A percentile compares a stretch with the other conserved stretches of the same genome.
These are phyloP conservation scores for Fusarium mexicanum DNA, from an alignment of 2,329 filamentous ascomycete species.

Conservation along the genomic window DNA sequence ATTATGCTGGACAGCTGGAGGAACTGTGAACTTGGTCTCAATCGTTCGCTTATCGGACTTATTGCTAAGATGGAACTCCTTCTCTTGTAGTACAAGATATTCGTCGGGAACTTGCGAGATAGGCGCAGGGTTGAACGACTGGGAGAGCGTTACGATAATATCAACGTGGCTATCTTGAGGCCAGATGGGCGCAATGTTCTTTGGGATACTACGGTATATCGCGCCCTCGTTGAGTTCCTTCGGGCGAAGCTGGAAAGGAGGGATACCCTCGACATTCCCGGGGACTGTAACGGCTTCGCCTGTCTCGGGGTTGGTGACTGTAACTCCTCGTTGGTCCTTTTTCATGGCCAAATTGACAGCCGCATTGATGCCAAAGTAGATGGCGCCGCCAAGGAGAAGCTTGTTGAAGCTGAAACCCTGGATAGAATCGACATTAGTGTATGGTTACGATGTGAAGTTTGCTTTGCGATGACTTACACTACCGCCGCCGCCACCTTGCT, in stretches of 20 bases:
- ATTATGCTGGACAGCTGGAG: slow-evolving; percentile 84
- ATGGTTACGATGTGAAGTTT: neutral
- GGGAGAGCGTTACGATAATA: slow-evolving; percentile 84
- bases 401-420: slow-evolving; percentile 55
- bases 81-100: slow-evolving; percentile 81
- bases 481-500: slow-evolving; percentile 39
- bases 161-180: slow-evolving; percentile 80
- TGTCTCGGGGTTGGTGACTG: slow-evolving; percentile 58
- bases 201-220: slow-evolving; percentile 71
- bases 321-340: slow-evolving; percentile 58
- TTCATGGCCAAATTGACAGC: slow-evolving; percentile 63
- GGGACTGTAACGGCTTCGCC: slow-evolving; percentile 65
- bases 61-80: slow-evolving; percentile 80
- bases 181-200: slow-evolving; percentile 88
- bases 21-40: slow-evolving; percentile 81
- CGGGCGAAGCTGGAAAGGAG: slow-evolving; percentile 73
- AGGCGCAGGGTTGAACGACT: slow-evolving; percentile 74
- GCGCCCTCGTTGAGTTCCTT: slow-evolving; percentile 67
- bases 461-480: slow-evolving; percentile 41
- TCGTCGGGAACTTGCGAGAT: slow-evolving; percentile 73
- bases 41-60: slow-evolving; percentile 81
- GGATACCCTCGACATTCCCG: slow-evolving; percentile 65
- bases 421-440: slow-evolving; percentile 16
- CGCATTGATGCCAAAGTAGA: slow-evolving; percentile 69
- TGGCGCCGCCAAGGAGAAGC: slow-evolving; percentile 61